Evolutionary conservation across 1,284 basidiomycete genomes (phyloP).

Genomic region (Boletus smithii): DNA sequence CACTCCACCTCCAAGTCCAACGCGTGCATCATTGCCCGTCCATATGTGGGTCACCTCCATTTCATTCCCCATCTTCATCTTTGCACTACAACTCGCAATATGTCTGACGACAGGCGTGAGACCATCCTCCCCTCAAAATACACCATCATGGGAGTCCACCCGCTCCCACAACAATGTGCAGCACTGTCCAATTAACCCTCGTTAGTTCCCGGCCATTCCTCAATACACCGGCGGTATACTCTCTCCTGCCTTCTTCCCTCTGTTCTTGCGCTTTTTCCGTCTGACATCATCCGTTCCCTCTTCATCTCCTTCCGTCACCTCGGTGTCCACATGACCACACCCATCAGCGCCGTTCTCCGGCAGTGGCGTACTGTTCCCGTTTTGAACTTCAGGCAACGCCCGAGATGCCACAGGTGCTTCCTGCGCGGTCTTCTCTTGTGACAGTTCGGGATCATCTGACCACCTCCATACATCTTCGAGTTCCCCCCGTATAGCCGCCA

Average conservation of each 20-base stretch:
- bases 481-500: slow-evolving; percentile 55
- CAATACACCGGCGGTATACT: background rate
- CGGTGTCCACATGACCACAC: slow-evolving; percentile 7
- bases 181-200: too few relatives aligned
- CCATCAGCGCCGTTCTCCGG: slow-evolving; percentile 11
- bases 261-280: slow-evolving; percentile 24
- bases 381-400: slow-evolving; percentile 16
- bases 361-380: slow-evolving; percentile 22
- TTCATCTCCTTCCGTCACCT: slow-evolving; percentile 15
- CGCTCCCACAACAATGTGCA: too few relatives aligned
- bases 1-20: background rate
- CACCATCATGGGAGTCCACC: too few relatives aligned
- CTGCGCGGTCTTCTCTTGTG: slow-evolving; percentile 12
- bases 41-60: background rate
- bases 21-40: background rate
- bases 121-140: too few relatives aligned
- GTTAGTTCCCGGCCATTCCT: background rate
- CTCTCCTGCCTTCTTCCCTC: slow-evolving; percentile 15
- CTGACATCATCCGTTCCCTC: slow-evolving; percentile 12
- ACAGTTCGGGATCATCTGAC: slow-evolving; percentile 46
- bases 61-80: too few relatives aligned
- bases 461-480: slow-evolving; percentile 61
- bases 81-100: too few relatives aligned
- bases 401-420: slow-evolving; percentile 10
- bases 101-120: too few relatives aligned